Percentiles rank a stretch among this genome's conserved stretches.
Evolutionary conservation across 805 yeast genomes (phyloP).

Genomic region (Teunomyces gatunensis): DNA sequence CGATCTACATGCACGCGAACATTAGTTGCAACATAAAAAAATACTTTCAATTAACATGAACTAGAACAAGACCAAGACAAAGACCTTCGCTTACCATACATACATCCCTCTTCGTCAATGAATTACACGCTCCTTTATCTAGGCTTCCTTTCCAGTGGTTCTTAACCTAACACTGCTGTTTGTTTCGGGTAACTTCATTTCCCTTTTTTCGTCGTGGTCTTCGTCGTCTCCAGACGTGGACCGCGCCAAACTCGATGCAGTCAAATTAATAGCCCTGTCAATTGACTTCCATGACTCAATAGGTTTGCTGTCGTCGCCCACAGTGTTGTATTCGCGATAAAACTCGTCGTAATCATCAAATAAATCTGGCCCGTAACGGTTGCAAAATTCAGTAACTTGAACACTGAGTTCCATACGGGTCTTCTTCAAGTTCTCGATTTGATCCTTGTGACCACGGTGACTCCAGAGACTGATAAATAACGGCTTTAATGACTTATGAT

Average conservation of each 20-base stretch:
- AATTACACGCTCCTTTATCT: too few species aligned
- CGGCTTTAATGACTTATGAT: constrained; percentile 39
- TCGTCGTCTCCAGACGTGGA: neutral
- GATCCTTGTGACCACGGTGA: constrained; percentile 26
- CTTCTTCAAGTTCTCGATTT: constrained; percentile 30
- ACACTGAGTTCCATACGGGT: constrained; percentile 24
- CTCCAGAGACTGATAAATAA: constrained; percentile 32
- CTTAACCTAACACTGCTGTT: neutral
- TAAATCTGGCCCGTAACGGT: constrained; percentile 36
- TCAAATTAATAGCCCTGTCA: neutral
- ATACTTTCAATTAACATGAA: neutral
- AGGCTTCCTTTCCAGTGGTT: neutral
- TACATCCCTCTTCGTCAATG: too few species aligned
- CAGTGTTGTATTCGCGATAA: constrained; percentile 22
- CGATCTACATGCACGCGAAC: neutral
- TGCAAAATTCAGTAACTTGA: constrained; percentile 34
- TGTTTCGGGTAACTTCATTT: neutral
- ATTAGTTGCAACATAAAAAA: neutral
- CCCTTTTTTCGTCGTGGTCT: neutral
- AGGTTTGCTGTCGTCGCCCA: constrained; percentile 4
- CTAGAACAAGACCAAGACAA: too few species aligned
- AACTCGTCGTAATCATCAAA: constrained; percentile 37
- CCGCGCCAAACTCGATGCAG: neutral
- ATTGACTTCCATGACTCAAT: too few species aligned
- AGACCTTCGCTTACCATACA: too few species aligned